Evolutionary conservation across 441 rosid species (phyloP), one percentile per base, ranked within the genome.

Genomic region (Erysimum pusillum): DNA sequence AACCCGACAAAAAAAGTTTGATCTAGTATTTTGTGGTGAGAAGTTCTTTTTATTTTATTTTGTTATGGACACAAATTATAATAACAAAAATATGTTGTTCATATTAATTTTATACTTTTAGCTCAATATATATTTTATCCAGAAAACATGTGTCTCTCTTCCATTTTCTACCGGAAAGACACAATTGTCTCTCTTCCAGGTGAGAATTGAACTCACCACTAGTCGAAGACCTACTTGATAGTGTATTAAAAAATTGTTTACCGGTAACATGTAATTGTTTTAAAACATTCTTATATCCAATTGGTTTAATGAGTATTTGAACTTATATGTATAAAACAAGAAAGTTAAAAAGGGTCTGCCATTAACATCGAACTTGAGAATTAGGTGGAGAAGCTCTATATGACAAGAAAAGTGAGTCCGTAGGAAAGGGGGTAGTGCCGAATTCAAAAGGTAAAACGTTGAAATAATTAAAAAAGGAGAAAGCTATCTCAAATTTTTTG

Each of bases 401-500:
- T 67, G 67, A 67, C 62, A 59, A 67, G 67, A 75, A 34, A 45
- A 56, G 20, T 52, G 61, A 75, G 18, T 54, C 38, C 31, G 20
- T 63, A 53, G 14, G 35, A 61, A 76, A 76, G 36, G 56, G 58
- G 4, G n/a, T 61, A 28, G 45, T 67, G 41, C 57, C 32, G 25
- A 14, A 51, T 49, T 63, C 69, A 69, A 69, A 69, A 63, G 52
- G 42, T 64, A 57, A 71, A 71, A 70, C 58, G 44, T 54, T 56
- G 59, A 65, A 44, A 65, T 35, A 34, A 32, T 44, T 34, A 56
- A 54, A 60, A 41, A 61, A 44, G 36, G 35, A 65, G 52, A 74
- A 64, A 64, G 64, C 13, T 14, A 56, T 56, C 45, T 53, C 6
- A 11, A 15, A 1, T 1, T 2, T 1, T 25, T 44, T 14, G 8